These are phyloP conservation scores for Puccinia sorghi DNA, from an alignment of 1,284 basidiomycete species.

Conservation along the genomic window DNA sequence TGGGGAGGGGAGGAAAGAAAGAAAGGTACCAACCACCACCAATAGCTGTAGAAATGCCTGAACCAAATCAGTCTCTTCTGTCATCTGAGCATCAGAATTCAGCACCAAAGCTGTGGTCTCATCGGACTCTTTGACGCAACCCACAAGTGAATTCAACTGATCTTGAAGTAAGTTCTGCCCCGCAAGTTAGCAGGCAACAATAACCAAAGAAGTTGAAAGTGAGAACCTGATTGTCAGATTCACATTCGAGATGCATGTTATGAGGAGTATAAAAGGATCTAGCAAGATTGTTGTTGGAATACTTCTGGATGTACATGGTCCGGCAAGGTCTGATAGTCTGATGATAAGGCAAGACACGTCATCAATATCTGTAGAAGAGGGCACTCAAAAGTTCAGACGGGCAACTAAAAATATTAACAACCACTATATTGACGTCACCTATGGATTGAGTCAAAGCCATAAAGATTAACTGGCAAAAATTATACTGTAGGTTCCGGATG, in stretches of 20 bases:
- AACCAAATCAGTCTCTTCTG: slow-evolving; percentile 55
- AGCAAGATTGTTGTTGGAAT: slow-evolving; percentile 35
- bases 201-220: slow-evolving; percentile 34
- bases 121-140: slow-evolving; percentile 39
- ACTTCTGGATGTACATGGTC: slow-evolving; percentile 31
- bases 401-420: slow-evolving; percentile 37
- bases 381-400: not conserved
- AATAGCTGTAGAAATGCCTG: slow-evolving; percentile 54
- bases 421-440: slow-evolving; percentile 52
- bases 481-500: slow-evolving; percentile 50
- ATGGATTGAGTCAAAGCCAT: slow-evolving; percentile 50
- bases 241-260: slow-evolving; percentile 16
- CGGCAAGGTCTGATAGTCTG: slow-evolving; percentile 22
- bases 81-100: slow-evolving; percentile 52
- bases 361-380: not conserved
- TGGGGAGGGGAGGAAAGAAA: not conserved
- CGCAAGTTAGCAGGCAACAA: not conserved
- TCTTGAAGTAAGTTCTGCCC: slow-evolving; percentile 26
- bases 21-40: slow-evolving; percentile 39
- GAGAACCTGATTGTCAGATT: slow-evolving; percentile 43
- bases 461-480: slow-evolving; percentile 52
- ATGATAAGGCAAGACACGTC: not conserved
- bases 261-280: slow-evolving; percentile 17
- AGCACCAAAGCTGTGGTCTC: slow-evolving; percentile 12
- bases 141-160: slow-evolving; percentile 16